Evolutionary conservation across 148 eudicot genomes (phyloP).

Genomic region (Polygonum maritimum): DNA sequence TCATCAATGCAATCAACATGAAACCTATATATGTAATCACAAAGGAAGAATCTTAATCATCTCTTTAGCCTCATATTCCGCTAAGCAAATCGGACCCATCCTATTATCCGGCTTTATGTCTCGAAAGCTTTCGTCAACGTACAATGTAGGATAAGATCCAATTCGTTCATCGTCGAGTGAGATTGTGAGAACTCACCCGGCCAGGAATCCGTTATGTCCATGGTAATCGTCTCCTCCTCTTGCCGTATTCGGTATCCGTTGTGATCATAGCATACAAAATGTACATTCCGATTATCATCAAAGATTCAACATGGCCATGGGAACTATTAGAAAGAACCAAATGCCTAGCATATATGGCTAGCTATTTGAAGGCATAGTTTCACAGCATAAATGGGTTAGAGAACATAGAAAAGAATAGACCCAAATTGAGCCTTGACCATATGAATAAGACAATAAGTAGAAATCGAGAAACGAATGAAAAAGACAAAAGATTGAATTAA

Average conservation of each 20-base stretch:
- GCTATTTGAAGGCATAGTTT: background rate
- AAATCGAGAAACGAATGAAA: no score
- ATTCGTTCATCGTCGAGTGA: conserved; percentile 28
- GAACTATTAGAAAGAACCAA: background rate
- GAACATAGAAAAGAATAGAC: background rate
- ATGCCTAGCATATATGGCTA: background rate
- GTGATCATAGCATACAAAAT: background rate
- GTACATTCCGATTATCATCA: background rate
- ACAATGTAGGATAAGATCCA: conserved; percentile 32
- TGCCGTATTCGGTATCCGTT: background rate
- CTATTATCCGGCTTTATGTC: conserved; percentile 20
- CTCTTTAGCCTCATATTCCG: conserved; percentile 32
- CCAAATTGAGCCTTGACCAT: background rate
- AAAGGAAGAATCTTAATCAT: conserved; percentile 29
- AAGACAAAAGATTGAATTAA: no score
- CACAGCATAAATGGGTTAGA: background rate
- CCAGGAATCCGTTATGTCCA: background rate
- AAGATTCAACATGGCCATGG: background rate
- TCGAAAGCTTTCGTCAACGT: conserved; percentile 31
- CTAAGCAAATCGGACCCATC: conserved; percentile 32
- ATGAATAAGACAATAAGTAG: no score
- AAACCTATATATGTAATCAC: conserved; percentile 55
- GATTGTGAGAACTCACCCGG: background rate
- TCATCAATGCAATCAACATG: conserved; percentile 57
- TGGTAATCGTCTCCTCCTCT: background rate